Evolutionary conservation across 139 green algal species (phyloP), one percentile per base, ranked within the genome.

Genomic region (Chlorella ohadii): DNA sequence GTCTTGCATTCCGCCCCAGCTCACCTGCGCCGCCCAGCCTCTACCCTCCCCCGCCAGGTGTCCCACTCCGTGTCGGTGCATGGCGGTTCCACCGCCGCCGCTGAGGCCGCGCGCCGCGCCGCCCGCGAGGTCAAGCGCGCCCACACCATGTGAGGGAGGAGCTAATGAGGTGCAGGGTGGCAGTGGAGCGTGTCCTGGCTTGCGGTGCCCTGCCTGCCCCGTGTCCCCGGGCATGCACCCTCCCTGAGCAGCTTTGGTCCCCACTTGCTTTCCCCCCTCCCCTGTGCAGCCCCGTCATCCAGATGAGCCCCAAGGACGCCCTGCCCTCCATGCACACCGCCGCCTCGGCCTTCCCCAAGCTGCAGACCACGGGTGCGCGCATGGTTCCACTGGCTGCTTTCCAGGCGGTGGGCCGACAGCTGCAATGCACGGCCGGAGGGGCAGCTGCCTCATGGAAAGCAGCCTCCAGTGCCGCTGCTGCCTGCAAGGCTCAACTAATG

Each of bases 71-170:
- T 55, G 68, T 68, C 70, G 70, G n/a, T 56, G 39, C 27, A 56
- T 39, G 51, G 47, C 0, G 51, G 47, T 9, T 59, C 51, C 51
- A 33, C 11, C 31, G 31, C 22, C 9, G 31, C 33, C 12, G 73
- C 5, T 1, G 73, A 33, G 44, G 28, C 19, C 31, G n/a, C 39
- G 73, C 56, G 68, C 34, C 68, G 20, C 34, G 23, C 20, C 20
- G 68, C 36, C 27, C 76, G 76, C 56, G 81, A 82, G 59, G 81
- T 81, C 57, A 81, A 81, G 72, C 72, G 72, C 38, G 59, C 59
- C 5, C 44, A 41, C 72, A 86, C 81, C 57, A 86, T 86, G 81
- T 86, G 59, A 85, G 79, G 44, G 1, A 19, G 0, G 56, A 20
- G 6, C 16, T 2, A 19, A 11, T 13, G 34, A 0, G 33, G 23